phyloP scores from a whole-genome alignment of 2,329 filamentous ascomycete genomes.

The Botrytis aclada region DNA sequence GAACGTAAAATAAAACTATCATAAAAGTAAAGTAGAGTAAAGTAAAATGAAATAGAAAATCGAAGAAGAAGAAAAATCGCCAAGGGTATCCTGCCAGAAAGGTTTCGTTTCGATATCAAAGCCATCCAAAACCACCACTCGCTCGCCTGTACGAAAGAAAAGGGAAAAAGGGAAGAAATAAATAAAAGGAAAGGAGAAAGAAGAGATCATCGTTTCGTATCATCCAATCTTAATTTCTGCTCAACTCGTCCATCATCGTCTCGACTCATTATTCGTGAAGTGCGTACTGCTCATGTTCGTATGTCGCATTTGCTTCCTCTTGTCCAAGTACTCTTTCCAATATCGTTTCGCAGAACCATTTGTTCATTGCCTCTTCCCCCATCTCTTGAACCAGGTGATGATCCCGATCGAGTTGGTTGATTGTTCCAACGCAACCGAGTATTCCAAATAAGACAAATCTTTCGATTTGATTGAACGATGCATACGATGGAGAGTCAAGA shows the following conservation, averaged over 20 bases:
- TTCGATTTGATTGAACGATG: not conserved
- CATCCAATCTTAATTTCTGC: not conserved
- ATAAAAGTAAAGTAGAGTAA: not conserved
- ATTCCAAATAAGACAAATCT: not conserved
- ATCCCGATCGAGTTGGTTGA: not conserved
- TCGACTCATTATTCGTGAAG: constrained; percentile 13
- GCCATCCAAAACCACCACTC: constrained; percentile 8
- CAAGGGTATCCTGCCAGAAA: constrained; percentile 14
- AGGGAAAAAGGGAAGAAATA: not conserved
- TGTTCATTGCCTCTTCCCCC: not conserved
- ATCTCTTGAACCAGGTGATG: not conserved
- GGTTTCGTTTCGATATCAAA: not conserved
- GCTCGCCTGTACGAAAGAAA: not conserved
- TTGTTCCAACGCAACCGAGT: not conserved
- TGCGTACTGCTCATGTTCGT: not conserved
- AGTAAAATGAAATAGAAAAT: not conserved
- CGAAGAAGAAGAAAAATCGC: not conserved
- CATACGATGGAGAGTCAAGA: not conserved
- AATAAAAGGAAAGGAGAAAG: not conserved
- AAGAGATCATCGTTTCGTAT: not conserved
- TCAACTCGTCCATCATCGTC: not conserved
- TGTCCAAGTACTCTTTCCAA: not conserved
- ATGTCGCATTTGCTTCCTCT: not conserved
- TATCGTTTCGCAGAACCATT: not conserved
- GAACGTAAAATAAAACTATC: not conserved